phyloP scores from a whole-genome alignment of 495 filamentous ascomycete genomes.

The Amphirosellinia nigrospora region DNA sequence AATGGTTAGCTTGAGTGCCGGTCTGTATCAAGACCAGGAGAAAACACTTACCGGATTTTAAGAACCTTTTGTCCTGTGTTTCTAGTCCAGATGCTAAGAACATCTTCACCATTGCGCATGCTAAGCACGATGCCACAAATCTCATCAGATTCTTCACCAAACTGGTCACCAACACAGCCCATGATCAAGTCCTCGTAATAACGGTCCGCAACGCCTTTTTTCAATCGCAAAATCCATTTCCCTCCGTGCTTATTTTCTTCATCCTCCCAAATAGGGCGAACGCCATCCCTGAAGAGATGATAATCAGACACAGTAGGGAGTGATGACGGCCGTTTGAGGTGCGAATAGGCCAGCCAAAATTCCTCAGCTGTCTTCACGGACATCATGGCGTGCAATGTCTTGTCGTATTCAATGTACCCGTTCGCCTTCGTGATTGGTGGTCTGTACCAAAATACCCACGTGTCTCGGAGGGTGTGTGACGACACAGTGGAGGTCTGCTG shows the following conservation, averaged over 20 bases:
- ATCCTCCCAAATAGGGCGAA: constrained; percentile 98
- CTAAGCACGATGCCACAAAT: constrained; percentile 94
- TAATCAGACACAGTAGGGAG: constrained; percentile 95
- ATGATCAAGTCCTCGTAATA: constrained; percentile 97
- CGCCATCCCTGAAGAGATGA: constrained; percentile 96
- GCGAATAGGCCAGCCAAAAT: constrained; percentile 90
- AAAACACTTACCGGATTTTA: constrained; percentile 81
- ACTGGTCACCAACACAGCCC: constrained; percentile 93
- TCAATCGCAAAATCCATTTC: constrained; percentile 95
- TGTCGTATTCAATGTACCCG: constrained; percentile 95
- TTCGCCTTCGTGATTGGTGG: constrained; percentile 87
- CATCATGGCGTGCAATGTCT: constrained; percentile 87
- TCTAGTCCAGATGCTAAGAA: constrained; percentile 96
- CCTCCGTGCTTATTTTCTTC: constrained; percentile 94
- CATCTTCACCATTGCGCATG: constrained; percentile 93
- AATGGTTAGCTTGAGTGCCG: constrained; percentile 19
- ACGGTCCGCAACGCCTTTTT: constrained; percentile 94
- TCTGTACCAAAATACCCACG: constrained; percentile 97
- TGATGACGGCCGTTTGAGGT: constrained; percentile 86
- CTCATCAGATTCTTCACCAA: constrained; percentile 90
- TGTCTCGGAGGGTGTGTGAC: constrained; percentile 74
- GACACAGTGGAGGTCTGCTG: constrained; percentile 34
- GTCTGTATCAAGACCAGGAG: background rate
- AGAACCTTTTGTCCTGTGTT: constrained; percentile 91
- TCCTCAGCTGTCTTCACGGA: constrained; percentile 82